Evolutionary conservation across 169 alveolate species (phyloP).

Genomic region (Eimeria praecox): DNA sequence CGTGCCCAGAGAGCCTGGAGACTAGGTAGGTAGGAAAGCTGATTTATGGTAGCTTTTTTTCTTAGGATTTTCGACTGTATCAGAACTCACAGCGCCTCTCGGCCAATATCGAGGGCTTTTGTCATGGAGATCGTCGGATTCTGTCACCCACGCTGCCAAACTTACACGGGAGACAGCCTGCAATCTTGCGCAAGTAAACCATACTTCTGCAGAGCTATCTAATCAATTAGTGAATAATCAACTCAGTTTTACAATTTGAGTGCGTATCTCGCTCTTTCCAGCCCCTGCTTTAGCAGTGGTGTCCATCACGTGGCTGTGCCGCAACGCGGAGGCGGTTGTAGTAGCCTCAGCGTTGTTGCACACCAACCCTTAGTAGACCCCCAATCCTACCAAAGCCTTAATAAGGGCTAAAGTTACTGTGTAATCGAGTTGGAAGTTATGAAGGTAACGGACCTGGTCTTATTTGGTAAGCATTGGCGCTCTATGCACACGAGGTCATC

Average conservation of each 20-base stretch:
- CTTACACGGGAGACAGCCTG: background rate
- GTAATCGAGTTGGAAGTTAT: background rate
- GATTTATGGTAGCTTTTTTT: no score
- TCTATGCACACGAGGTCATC: slow-evolving; percentile 29
- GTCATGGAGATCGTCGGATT: background rate
- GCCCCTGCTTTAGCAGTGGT: background rate
- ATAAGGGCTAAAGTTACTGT: background rate
- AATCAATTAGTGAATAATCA: background rate
- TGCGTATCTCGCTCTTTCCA: background rate
- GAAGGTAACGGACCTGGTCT: background rate
- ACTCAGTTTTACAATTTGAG: background rate
- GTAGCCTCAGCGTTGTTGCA: no score
- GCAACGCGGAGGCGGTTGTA: background rate
- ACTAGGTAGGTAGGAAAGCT: no score
- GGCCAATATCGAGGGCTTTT: background rate
- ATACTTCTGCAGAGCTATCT: background rate
- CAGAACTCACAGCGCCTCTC: background rate
- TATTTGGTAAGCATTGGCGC: background rate
- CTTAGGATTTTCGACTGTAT: background rate
- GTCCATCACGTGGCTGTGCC: background rate
- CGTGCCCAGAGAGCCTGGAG: no score
- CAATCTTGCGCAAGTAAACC: background rate
- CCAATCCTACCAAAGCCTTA: background rate
- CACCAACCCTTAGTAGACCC: background rate
- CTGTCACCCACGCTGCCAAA: background rate